Base-by-base conservation (phyloP, 2,329 filamentous ascomycete species). In the Paracorniculantispora psalliotae region DNA sequence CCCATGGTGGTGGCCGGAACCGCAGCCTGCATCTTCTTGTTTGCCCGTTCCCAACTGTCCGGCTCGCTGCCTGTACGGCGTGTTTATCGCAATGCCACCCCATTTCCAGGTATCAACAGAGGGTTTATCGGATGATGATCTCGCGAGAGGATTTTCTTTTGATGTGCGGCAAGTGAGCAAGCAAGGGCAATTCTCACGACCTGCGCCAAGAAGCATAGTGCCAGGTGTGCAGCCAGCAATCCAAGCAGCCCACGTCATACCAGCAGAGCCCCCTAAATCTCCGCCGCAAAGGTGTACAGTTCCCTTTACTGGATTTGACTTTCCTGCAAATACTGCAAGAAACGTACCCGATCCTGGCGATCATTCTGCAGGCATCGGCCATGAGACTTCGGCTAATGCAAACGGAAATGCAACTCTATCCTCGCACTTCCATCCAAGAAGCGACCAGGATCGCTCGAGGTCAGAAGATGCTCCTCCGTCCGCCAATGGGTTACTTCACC, bases 101-200 rank as follows among this genome's bases (percentile, higher is more conserved):
- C 47, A 37, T 51, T 58, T 58, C n/a, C 47, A 37, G 17, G 10
- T 37, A n/a, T 26, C 25, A 9, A 8, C 51, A 28, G 49, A 61
- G 19, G 59, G 59, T 2, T 41, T 65, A 13, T 64, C 62, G 1
- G 60, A 65, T 41, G 41, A 54, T 4, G 46, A 56, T 8, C 52
- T 64, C 2, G 41, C 61, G 7, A 37, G 58, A 21, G 65, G 64
- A 0, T 66, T 65, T 44, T 59, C 56, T 5, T 66, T 66, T n/a
- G 56, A 46, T 13, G 48, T 47, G 15, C 60, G 62, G 41, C 55
- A 44, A 39, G 47, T 58, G n/a, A 61, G 59, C 46, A 63, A 60
- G n/a, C 60, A 62, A 0, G 64, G 64, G 2, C 65, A 66, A 13
- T 65, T 62, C 10, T 63, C 60, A 15, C 53, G 56, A 1, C 47